Percentiles rank a stretch among this genome's conserved stretches.
phyloP scores from a whole-genome alignment of 768 basidiomycete genomes.

The Clitopilus passeckerianus region DNA sequence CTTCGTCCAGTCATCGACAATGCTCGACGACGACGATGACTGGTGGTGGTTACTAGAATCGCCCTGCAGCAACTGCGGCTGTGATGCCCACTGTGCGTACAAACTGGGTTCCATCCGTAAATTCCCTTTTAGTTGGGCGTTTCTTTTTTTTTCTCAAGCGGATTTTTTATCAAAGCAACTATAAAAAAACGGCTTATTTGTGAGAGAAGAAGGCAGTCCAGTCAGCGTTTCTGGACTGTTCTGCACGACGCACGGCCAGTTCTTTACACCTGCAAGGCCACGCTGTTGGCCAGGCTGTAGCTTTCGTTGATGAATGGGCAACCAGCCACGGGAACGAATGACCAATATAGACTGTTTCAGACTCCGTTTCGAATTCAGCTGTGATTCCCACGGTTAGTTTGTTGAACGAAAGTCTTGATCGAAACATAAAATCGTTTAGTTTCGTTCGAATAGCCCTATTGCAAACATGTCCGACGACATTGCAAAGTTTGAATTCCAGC shows the following conservation, averaged over 20 bases:
- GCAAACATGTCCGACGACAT: conserved; percentile 20
- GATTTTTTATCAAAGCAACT: conserved; percentile 15
- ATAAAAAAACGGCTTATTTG: conserved; percentile 25
- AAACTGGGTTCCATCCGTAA: conserved; percentile 37
- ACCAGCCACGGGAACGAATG: neutral
- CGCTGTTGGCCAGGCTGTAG: conserved; percentile 1
- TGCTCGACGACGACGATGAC: conserved; percentile 15
- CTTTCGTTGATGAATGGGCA: conserved; percentile 15
- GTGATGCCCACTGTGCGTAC: conserved; percentile 40
- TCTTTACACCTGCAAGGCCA: conserved; percentile 20
- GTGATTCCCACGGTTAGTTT: conserved; percentile 29
- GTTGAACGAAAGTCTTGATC: conserved; percentile 13
- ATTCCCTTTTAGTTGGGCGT: conserved; percentile 18
- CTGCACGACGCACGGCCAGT: conserved; percentile 9
- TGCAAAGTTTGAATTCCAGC: conserved; percentile 23
- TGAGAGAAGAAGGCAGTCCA: conserved; percentile 16
- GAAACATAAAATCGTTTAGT: conserved; percentile 11
- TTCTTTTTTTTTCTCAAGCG: conserved; percentile 21
- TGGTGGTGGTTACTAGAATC: conserved; percentile 29
- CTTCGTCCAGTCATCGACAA: conserved; percentile 41
- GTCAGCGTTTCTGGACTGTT: conserved; percentile 16
- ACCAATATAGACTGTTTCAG: conserved; percentile 23
- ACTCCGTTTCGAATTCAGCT: conserved; percentile 17
- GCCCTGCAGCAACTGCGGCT: conserved; percentile 24
- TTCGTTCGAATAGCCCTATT: conserved; percentile 6